These are phyloP conservation scores for Metschnikowia colocasiae DNA, from an alignment of 805 yeast species.

Conservation along the genomic window DNA sequence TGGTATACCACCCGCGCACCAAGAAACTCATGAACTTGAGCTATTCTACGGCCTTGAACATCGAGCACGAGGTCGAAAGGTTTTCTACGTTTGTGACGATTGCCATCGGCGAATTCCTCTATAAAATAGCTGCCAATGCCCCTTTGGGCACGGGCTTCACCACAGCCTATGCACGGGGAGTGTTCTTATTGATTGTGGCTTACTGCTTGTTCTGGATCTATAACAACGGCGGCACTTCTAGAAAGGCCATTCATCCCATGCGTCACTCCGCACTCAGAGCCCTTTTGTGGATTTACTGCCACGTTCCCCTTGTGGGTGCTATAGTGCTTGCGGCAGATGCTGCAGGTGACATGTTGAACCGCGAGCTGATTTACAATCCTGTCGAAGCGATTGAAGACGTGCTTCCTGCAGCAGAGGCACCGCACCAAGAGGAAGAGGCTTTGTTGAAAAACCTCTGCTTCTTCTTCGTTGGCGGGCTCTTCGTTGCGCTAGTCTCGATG, in stretches of 20 bases:
- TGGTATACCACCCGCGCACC: slow-evolving; percentile 45
- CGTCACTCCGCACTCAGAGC: slow-evolving; percentile 48
- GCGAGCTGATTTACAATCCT: too few relatives aligned
- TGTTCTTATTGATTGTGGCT: slow-evolving; percentile 46
- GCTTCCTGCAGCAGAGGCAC: neutral
- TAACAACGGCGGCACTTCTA: slow-evolving; percentile 49
- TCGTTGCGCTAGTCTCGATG: slow-evolving; percentile 40
- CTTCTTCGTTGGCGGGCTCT: slow-evolving; percentile 52
- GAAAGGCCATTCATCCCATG: slow-evolving; percentile 50
- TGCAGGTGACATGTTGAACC: slow-evolving; percentile 44
- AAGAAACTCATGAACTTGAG: slow-evolving; percentile 41
- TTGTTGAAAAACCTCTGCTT: slow-evolving; percentile 42
- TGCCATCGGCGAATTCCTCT: slow-evolving; percentile 63
- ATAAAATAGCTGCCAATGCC: slow-evolving; percentile 47
- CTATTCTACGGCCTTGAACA: slow-evolving; percentile 57
- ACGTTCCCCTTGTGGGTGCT: slow-evolving; percentile 48
- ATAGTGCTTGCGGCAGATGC: slow-evolving; percentile 58
- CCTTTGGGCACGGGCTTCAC: slow-evolving; percentile 48
- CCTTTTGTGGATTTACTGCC: slow-evolving; percentile 42
- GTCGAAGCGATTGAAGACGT: too few relatives aligned
- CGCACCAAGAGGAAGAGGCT: slow-evolving; percentile 28
- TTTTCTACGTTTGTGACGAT: slow-evolving; percentile 55
- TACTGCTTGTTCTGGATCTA: slow-evolving; percentile 52
- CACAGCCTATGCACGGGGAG: slow-evolving; percentile 43
- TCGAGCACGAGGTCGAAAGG: slow-evolving; percentile 66